Base-by-base conservation (phyloP, 805 yeast species). In the Priceomyces medius region DNA sequence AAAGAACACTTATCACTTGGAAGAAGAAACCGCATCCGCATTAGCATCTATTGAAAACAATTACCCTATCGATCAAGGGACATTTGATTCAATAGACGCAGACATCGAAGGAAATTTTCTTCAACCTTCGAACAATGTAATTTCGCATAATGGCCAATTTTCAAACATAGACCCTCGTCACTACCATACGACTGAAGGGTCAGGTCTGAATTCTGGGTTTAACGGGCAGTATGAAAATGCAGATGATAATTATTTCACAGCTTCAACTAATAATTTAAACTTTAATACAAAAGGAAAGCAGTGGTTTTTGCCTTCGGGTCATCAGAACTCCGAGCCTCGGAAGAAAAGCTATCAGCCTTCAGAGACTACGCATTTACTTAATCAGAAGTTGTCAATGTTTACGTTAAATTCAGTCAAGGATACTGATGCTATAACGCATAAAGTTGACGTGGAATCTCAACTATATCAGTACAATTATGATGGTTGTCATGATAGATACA, bases 1-100 rank as follows among this genome's bases (percentile, higher is more conserved):
- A 0, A 65, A 55, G 36, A 66, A 69, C 43, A 68, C 74, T 0
- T 58, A 55, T 39, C 66, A 68, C 47, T 50, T 64, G 31, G 54
- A 62, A 35, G 50, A 51, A 16, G 62, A 56, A 16, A 26, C 41
- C 5, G 37, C 29, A 2, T 20, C 26, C 23, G 32, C 26, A 31
- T 17, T 9, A 10, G 14, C 29, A 26, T 12, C 13, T 7, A 18
- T 19, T 14, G 35, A 32, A 32, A 12, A 17, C 16, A 19, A 32
- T 13, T 28, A 32, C 7, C 14, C 21, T n/a, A 23, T 17, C 3
- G 28, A 18, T 21, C 36, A 20, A 31, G 12, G 8, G 17, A 18
- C 17, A n/a, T 10, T 17, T 32, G 32, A 31, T 24, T 23, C 41
- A 17, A 12, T 31, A 12, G 41, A 32, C n/a, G n/a, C n/a, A n/a